Evolutionary conservation across 192 early-diverging fungal species (phyloP).

Genomic region (Neocallimastix lanati): DNA sequence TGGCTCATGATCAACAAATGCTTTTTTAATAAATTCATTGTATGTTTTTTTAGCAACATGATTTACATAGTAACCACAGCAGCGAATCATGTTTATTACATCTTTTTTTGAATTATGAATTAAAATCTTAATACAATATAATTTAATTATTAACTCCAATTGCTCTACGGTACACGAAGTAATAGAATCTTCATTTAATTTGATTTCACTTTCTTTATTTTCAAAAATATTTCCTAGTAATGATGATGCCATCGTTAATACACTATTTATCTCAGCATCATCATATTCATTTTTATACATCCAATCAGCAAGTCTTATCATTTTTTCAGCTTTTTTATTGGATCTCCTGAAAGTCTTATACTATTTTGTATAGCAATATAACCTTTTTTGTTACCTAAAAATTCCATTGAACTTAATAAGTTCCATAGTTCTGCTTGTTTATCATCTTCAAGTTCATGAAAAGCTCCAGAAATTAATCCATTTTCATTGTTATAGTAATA

Average conservation of each 20-base stretch:
- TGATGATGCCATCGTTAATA: background rate
- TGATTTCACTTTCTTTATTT: background rate
- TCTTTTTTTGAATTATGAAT: background rate
- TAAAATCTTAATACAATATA: background rate
- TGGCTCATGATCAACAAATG: background rate
- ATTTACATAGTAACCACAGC: background rate
- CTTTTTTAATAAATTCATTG: background rate
- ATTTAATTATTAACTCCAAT: background rate
- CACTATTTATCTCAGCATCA: background rate
- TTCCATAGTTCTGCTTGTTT: background rate
- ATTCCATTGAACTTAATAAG: background rate
- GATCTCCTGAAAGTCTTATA: background rate
- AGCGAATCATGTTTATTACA: background rate
- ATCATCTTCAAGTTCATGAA: background rate
- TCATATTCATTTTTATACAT: background rate
- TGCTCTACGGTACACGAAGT: background rate
- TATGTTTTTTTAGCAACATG: background rate
- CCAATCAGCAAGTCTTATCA: background rate
- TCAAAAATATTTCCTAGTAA: background rate
- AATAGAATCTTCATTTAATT: background rate
- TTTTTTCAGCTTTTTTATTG: background rate
- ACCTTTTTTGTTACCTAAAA: background rate
- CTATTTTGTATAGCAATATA: background rate
- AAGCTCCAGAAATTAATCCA: background rate
- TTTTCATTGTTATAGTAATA: background rate